These are phyloP conservation scores for Paramyrothecium roridum DNA, from an alignment of 2,329 filamentous ascomycete species.

Conservation along the genomic window DNA sequence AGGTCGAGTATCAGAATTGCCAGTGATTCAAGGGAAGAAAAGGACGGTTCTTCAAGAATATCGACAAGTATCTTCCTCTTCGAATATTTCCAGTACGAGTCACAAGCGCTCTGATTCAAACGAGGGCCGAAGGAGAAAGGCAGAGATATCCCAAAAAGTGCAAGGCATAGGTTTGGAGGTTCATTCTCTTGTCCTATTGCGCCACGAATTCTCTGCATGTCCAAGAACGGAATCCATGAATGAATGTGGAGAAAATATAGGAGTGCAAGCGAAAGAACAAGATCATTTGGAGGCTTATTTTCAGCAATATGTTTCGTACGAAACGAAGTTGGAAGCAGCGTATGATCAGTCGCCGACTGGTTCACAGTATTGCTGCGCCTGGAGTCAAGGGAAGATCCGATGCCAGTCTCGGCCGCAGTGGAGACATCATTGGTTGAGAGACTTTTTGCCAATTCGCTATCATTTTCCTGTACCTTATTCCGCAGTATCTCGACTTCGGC, in stretches of 20 bases:
- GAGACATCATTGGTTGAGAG: background rate
- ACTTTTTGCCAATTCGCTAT: background rate
- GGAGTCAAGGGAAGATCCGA: no score
- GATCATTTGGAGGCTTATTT: constrained; percentile 1
- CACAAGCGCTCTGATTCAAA: background rate
- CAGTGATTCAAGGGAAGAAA: constrained; percentile 4
- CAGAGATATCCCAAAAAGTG: constrained; percentile 4
- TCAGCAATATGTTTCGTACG: constrained; percentile 1
- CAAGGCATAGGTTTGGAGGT: constrained; percentile 1
- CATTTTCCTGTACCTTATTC: background rate
- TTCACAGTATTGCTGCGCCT: no score
- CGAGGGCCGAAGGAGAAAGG: constrained; percentile 4
- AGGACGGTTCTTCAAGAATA: constrained; percentile 6
- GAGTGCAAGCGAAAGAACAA: constrained; percentile 1
- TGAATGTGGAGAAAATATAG: constrained; percentile 6
- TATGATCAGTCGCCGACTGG: background rate
- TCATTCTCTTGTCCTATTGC: constrained; percentile 1
- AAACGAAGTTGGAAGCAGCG: background rate
- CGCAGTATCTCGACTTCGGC: background rate
- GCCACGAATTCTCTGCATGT: constrained; percentile 1
- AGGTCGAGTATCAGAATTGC: constrained; percentile 6
- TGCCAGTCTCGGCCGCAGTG: no score
- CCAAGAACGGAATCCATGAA: constrained; percentile 6
- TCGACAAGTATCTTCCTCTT: constrained; percentile 6
- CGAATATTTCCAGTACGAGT: constrained; percentile 8